Evolutionary conservation across 176 grass and related monocot species (phyloP), one percentile per base, ranked within the genome.

Genomic region (Aegilops longissima): DNA sequence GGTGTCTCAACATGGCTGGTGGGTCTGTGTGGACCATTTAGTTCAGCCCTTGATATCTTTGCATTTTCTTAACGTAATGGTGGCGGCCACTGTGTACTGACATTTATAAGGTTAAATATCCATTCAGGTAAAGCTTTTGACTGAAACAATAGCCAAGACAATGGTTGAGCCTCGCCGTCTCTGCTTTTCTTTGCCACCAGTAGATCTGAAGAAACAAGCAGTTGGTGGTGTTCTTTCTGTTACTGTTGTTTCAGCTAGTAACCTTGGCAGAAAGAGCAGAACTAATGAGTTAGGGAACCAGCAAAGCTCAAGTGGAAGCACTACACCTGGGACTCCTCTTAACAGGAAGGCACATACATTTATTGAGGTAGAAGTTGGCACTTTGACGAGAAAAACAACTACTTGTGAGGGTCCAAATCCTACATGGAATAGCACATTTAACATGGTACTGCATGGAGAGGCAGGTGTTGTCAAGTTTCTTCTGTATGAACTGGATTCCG

Each of bases 1-100:
- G 97, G 93, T 84, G 93, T 98, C 81, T 94, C 97, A 14, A 88
- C 92, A 86, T 98, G 97, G 97, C 86, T 98, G 92, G 96, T 98
- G 68, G 59, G 92, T 92, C 91, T 76, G 34, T 89, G 67, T 30
- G 88, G 3, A 25, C 35, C 35, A 66, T 73, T 82, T 85, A 39
- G 3, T 84, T 47, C 35, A 69, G 70, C 76, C 65, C 27, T 61
- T 77, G 20, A 76, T 67, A 52, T 63, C 5, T 70, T 59, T 85
- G 70, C 72, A 40, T 20, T 51, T 79, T 77, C 27, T 76, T 80
- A 18, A 76, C 29, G 2, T 49, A 69, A 77, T 81, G 39, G 67
- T 71, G 52, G 31, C 6, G 4, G 2, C n/a, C 12, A 44, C 54
- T 77, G 23, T 25, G 58, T 61, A 14, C 6, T 35, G 74, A 42